These are phyloP conservation scores for Lactarius vividus DNA, from an alignment of 768 basidiomycete genomes.

Conservation along the genomic window DNA sequence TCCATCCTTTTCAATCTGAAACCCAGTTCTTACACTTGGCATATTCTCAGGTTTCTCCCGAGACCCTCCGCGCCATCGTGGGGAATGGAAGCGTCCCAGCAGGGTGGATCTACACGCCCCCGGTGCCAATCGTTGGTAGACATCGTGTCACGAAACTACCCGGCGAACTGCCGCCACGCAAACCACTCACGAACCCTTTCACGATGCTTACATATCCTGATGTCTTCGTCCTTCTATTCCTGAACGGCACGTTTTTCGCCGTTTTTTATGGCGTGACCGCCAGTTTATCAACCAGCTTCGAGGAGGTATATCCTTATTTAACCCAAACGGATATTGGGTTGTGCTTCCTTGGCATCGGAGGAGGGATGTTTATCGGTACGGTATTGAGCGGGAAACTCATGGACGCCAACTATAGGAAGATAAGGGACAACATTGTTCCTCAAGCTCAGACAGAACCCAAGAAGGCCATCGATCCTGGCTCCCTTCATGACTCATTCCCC, in stretches of 20 bases:
- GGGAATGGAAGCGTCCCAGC: conserved; percentile 43
- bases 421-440: conserved; percentile 32
- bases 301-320: conserved; percentile 54
- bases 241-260: conserved; percentile 51
- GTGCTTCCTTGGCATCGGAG: conserved; percentile 74
- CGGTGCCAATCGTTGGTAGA: conserved; percentile 36
- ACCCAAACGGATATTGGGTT: conserved; percentile 66
- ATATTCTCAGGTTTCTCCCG: conserved; percentile 41
- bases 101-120: conserved; percentile 32
- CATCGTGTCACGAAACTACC: background rate
- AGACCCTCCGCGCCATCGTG: conserved; percentile 47
- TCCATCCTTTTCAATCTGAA: background rate
- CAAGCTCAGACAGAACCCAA: conserved; percentile 27
- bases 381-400: conserved; percentile 58
- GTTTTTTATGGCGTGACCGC: conserved; percentile 62
- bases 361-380: conserved; percentile 64
- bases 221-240: conserved; percentile 52
- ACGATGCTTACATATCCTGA: conserved; percentile 54
- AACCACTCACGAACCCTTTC: conserved; percentile 53
- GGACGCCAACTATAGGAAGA: conserved; percentile 60
- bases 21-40: background rate
- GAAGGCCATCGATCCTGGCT: conserved; percentile 29
- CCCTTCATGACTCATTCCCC: conserved; percentile 44
- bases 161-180: conserved; percentile 30
- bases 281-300: conserved; percentile 60